Evolutionary conservation across 192 early-diverging fungal species (phyloP), one percentile per base, ranked within the genome.

Genomic region (Anaeromyces robustus): DNA sequence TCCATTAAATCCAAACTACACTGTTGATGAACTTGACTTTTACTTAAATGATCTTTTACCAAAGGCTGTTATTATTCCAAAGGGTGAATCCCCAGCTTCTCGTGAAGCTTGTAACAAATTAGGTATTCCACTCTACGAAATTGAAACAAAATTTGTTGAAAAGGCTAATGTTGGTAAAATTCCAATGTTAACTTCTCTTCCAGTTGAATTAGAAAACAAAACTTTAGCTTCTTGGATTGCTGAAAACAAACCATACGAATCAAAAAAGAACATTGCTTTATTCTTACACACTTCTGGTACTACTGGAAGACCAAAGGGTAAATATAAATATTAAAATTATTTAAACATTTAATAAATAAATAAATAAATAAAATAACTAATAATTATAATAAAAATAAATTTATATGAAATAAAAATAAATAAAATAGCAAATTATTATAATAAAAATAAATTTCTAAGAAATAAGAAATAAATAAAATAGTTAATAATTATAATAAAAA

Each of bases 201-300:
- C 43, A 52, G 43, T 52, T 52, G 43, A 52, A 52, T 52, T 52
- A 22, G 43, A 52, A 52, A 52, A 52, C 19, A 52, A 52, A 7
- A 52, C 43, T 22, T 52, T 52, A 52, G 43, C 43, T 52, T 52
- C 43, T 22, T 52, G 43, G 43, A 52, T 52, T 52, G 19, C 43
- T 52, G 19, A 52, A 18, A 19, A 52, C 22, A 19, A 7, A 22
- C 18, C 43, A 22, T 1, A 22, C 22, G 2, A 7, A 2, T 52
- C 43, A 4, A 22, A 52, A 7, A 52, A 52, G 19, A 52, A 52
- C 22, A 85, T 89, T 29, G 92, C 93, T 30, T 84, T 95, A 30
- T 86, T 95, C 43, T 85, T 96, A 80, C 93, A 95, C 81, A 96
- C 94, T 2, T 92, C 89, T 77, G 94, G 94, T 16, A 95, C 94